Evolutionary conservation across 192 early-diverging fungal species (phyloP).

Genomic region (Dissophora globulifera): DNA sequence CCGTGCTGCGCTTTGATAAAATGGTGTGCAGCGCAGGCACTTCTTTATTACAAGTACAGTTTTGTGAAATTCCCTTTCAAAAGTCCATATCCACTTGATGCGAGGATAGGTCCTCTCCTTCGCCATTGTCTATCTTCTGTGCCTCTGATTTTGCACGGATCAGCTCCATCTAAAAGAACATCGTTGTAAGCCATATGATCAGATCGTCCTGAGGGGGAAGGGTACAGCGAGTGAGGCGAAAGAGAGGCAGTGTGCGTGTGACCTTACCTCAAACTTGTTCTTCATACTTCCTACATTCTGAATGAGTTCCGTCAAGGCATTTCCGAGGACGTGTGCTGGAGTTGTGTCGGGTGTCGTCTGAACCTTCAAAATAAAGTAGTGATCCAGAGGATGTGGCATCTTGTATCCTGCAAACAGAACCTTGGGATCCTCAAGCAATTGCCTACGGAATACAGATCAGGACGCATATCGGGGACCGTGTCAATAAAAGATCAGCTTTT

Average conservation of each 20-base stretch:
- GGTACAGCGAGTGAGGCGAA: no score
- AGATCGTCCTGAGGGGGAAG: no score
- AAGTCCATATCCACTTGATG: conserved; percentile 77
- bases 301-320: conserved; percentile 83
- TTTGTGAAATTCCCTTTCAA: conserved; percentile 37
- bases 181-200: no score
- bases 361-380: conserved; percentile 89
- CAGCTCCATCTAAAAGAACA: conserved; percentile 43
- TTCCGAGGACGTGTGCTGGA: conserved; percentile 82
- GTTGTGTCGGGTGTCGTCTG: conserved; percentile 91
- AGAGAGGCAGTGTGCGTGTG: background rate
- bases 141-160: conserved; percentile 58
- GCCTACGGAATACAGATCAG: conserved; percentile 55
- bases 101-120: conserved; percentile 52
- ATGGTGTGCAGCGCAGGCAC: no score
- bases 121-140: conserved; percentile 54
- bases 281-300: conserved; percentile 79
- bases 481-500: background rate
- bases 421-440: conserved; percentile 89
- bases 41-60: conserved; percentile 16
- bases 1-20: no score
- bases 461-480: background rate
- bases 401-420: conserved; percentile 98
- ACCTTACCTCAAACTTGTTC: conserved; percentile 81
- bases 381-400: conserved; percentile 95